phyloP scores from a whole-genome alignment of 2,329 filamentous ascomycete species.

The Cryphonectria japonica region DNA sequence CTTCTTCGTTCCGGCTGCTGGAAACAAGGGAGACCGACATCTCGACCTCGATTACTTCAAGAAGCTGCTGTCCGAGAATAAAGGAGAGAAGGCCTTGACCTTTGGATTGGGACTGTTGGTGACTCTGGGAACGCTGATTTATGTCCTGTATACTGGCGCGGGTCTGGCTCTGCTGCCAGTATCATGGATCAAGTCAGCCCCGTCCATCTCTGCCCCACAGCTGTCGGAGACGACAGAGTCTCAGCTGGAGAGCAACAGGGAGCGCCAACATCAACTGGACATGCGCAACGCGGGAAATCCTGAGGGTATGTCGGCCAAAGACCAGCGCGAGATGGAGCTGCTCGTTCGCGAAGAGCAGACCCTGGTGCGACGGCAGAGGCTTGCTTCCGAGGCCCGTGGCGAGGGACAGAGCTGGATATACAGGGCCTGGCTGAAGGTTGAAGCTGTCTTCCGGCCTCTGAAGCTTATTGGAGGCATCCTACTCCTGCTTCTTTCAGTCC shows the following conservation, averaged over 20 bases:
- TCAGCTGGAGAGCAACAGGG: conserved; percentile 83
- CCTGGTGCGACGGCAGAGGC: conserved; percentile 82
- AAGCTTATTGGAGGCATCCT: conserved; percentile 85
- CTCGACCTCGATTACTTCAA: conserved; percentile 92
- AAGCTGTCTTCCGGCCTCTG: conserved; percentile 82
- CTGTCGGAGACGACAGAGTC: conserved; percentile 76
- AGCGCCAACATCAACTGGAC: conserved; percentile 90
- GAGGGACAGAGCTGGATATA: conserved; percentile 77
- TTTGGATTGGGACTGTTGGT: conserved; percentile 90
- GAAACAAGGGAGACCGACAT: conserved; percentile 65
- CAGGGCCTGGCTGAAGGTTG: conserved; percentile 76
- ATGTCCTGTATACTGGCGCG: conserved; percentile 84
- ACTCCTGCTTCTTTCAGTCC: conserved; percentile 71
- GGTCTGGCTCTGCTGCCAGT: conserved; percentile 89
- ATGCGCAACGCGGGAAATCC: conserved; percentile 77
- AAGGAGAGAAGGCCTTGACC: conserved; percentile 88
- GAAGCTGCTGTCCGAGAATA: conserved; percentile 78
- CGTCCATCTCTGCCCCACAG: conserved; percentile 80
- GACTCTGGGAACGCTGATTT: conserved; percentile 82
- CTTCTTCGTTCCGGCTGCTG: conserved; percentile 88
- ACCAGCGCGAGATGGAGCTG: conserved; percentile 84
- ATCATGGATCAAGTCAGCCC: conserved; percentile 88
- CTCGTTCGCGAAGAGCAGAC: conserved; percentile 91
- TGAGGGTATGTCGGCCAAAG: conserved; percentile 78
- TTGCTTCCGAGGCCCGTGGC: conserved; percentile 81